Percentiles rank a stretch among this genome's conserved stretches.
These are phyloP conservation scores for Anthostomella pinea DNA, from an alignment of 2,329 filamentous ascomycete species.

Conservation along the genomic window DNA sequence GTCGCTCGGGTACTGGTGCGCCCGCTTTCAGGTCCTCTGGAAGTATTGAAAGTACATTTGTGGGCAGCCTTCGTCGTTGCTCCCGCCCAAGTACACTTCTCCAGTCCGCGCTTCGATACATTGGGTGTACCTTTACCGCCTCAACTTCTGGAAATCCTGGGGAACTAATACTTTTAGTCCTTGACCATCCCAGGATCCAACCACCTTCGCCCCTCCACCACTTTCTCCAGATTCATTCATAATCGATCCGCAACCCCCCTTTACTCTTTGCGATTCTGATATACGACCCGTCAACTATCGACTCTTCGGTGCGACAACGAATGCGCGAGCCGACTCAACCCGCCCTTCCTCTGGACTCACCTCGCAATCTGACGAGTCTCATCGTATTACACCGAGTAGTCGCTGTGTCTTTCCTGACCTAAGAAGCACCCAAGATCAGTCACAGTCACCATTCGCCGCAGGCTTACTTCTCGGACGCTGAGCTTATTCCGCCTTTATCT, in stretches of 20 bases:
- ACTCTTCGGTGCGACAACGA: slow-evolving; percentile 22
- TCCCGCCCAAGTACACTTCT: no score
- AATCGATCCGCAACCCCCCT: slow-evolving; percentile 11
- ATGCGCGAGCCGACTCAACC: slow-evolving; percentile 23
- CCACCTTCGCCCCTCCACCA: slow-evolving; percentile 6
- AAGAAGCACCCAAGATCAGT: slow-evolving; percentile 18
- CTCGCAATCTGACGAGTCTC: slow-evolving; percentile 22
- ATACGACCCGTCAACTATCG: slow-evolving; percentile 20
- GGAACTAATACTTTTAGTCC: slow-evolving; percentile 1
- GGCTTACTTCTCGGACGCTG: no score
- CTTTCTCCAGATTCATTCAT: slow-evolving; percentile 6
- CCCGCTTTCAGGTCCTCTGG: no score
- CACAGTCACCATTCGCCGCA: slow-evolving; percentile 15
- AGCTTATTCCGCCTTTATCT: slow-evolving; percentile 15
- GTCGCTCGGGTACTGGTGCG: no score
- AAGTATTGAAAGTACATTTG: no score
- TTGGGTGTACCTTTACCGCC: slow-evolving; percentile 14
- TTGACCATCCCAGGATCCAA: slow-evolving; percentile 1
- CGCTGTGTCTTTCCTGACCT: slow-evolving; percentile 11
- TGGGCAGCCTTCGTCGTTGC: no score
- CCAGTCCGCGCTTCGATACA: no score
- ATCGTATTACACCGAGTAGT: slow-evolving; percentile 13
- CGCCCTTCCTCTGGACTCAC: slow-evolving; percentile 19
- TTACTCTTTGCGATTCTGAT: slow-evolving; percentile 20
- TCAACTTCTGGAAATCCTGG: slow-evolving; percentile 1